phyloP scores from a whole-genome alignment of 306 rosid species.

The Dalbergia cochinchinensis region DNA sequence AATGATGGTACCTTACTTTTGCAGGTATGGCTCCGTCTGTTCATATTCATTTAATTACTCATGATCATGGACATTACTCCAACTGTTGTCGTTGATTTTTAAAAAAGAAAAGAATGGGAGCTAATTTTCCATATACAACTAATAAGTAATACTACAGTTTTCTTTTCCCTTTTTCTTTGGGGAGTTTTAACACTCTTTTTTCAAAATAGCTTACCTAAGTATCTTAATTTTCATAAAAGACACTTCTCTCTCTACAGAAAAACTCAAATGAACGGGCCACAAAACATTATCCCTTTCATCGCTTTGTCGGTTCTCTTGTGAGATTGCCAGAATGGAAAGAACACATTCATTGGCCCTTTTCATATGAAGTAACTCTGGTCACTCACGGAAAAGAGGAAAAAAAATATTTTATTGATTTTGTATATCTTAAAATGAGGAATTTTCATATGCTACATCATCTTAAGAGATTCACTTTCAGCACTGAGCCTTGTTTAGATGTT shows the following conservation, averaged over 20 bases:
- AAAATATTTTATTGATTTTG: constrained; percentile 23
- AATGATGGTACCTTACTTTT: constrained; percentile 90
- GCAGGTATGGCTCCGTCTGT: constrained; percentile 69
- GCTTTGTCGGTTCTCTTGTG: constrained; percentile 22
- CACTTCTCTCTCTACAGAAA: no score
- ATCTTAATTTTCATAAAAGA: no score
- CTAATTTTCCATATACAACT: constrained; percentile 20
- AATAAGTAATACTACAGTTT: not conserved
- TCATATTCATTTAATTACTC: constrained; percentile 20
- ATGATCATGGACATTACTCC: constrained; percentile 31
- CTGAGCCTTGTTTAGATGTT: constrained; percentile 13
- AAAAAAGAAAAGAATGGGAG: not conserved
- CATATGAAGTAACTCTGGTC: constrained; percentile 17
- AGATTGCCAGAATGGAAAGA: constrained; percentile 30
- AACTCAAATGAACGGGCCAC: not conserved
- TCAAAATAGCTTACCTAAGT: not conserved
- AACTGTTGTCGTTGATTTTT: not conserved
- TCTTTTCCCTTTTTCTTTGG: no score
- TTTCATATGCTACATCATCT: constrained; percentile 14
- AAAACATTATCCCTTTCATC: constrained; percentile 5
- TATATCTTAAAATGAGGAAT: constrained; percentile 2
- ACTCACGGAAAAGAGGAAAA: constrained; percentile 17
- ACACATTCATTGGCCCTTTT: constrained; percentile 27
- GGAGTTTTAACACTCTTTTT: no score
- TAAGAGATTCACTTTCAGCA: constrained; percentile 6